These are phyloP conservation scores for Curvularia hawaiiensis DNA, from an alignment of 2,329 filamentous ascomycete species.

Conservation along the genomic window DNA sequence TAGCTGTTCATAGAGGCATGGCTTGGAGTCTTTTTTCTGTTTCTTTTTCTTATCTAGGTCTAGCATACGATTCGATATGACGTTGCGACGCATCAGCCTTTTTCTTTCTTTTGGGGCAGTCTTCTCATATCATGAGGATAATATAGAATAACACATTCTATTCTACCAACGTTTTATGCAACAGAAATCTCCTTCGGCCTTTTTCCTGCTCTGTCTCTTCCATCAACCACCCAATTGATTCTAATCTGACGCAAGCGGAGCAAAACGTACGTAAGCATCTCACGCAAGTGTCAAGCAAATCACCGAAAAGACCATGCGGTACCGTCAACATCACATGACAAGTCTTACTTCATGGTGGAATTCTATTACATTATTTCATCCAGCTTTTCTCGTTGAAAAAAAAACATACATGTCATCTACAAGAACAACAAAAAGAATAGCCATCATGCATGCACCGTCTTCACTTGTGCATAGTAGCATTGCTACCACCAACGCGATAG, in stretches of 20 bases:
- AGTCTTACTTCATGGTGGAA: neutral
- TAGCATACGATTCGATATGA: neutral
- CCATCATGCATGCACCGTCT: no score
- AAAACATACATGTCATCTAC: neutral
- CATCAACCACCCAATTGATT: no score
- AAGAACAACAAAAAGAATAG: neutral
- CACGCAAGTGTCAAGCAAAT: no score
- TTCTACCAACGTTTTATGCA: no score
- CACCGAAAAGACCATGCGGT: no score
- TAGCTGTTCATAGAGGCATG: neutral
- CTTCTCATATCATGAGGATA: no score
- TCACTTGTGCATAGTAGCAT: constrained; percentile 12
- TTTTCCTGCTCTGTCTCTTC: no score
- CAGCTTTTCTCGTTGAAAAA: neutral
- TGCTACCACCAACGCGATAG: constrained; percentile 36
- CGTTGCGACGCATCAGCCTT: neutral
- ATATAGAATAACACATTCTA: no score
- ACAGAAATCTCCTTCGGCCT: no score
- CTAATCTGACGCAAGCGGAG: no score
- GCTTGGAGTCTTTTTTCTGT: neutral
- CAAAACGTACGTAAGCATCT: no score
- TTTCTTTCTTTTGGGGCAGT: neutral
- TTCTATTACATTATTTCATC: neutral
- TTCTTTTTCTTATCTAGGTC: neutral
- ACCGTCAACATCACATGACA: neutral